phyloP scores from a whole-genome alignment of 2,329 filamentous ascomycete species.

The Colletotrichum liriopes region DNA sequence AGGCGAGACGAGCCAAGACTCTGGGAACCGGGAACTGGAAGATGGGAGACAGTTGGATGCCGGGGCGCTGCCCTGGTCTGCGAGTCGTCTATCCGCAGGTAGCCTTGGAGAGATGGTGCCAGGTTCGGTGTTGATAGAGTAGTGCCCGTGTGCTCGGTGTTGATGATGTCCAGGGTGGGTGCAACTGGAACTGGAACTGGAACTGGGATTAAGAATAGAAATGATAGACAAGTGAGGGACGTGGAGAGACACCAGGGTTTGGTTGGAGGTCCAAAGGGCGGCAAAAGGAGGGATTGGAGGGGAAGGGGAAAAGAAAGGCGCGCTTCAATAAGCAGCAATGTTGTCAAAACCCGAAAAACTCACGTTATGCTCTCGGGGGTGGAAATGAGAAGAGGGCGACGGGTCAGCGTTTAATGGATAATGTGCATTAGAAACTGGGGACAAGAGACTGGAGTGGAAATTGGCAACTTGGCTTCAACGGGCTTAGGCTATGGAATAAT shows the following conservation, averaged over 20 bases:
- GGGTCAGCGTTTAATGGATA: slow-evolving; percentile 34
- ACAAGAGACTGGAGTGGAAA: slow-evolving; percentile 12
- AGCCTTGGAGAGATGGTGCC: not conserved
- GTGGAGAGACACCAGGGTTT: slow-evolving; percentile 12
- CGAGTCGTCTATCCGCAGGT: not conserved
- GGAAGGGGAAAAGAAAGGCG: slow-evolving; percentile 36
- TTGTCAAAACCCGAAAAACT: not conserved
- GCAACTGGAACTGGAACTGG: slow-evolving; percentile 2
- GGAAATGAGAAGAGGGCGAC: slow-evolving; percentile 37
- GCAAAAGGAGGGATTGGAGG: slow-evolving; percentile 20
- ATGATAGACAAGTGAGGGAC: not conserved
- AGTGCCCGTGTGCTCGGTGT: not conserved
- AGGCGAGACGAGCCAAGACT: slow-evolving; percentile 23
- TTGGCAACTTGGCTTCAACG: slow-evolving; percentile 22
- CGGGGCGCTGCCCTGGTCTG: slow-evolving; percentile 29
- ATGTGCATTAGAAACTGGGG: slow-evolving; percentile 7
- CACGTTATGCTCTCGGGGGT: slow-evolving; percentile 2
- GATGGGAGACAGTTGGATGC: slow-evolving; percentile 3
- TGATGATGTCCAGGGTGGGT: slow-evolving; percentile 8
- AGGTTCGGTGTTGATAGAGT: not conserved
- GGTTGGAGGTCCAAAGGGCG: not conserved
- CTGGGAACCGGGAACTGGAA: slow-evolving; percentile 15
- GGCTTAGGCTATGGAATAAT: slow-evolving; percentile 15
- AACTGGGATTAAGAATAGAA: not conserved
- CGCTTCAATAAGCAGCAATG: slow-evolving; percentile 20